phyloP scores from a whole-genome alignment of 225 moss, liverwort and hornwort genomes.

The Sphagnum tenellum region DNA sequence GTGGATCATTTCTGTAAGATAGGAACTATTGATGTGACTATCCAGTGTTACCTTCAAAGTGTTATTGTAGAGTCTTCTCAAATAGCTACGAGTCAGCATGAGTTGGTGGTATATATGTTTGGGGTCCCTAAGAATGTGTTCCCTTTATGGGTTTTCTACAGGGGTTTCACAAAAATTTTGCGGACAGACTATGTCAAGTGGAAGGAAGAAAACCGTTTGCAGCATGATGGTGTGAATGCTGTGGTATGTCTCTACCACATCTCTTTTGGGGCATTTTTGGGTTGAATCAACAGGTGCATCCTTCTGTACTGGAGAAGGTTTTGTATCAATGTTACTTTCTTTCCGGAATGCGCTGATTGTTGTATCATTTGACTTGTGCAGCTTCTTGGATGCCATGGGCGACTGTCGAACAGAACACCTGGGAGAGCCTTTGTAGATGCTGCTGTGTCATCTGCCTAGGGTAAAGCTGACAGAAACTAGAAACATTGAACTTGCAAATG shows the following conservation, averaged over 20 bases:
- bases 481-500: too few species aligned
- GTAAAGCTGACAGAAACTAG: too few species aligned
- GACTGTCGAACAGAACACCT: slow-evolving; percentile 20
- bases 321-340: background rate
- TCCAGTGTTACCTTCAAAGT: too few species aligned
- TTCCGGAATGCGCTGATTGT: background rate
- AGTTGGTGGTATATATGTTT: background rate
- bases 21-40: too few species aligned
- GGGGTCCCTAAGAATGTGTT: background rate
- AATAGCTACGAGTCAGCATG: background rate
- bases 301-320: background rate
- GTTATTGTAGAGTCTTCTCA: too few species aligned
- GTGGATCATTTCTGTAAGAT: background rate
- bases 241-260: slow-evolving; percentile 28
- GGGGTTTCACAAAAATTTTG: slow-evolving; percentile 87
- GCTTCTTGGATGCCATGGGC: slow-evolving; percentile 78
- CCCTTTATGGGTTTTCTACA: slow-evolving; percentile 4
- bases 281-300: background rate
- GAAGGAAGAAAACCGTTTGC: slow-evolving; percentile 76
- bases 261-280: background rate
- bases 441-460: slow-evolving; percentile 9
- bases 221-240: slow-evolving; percentile 68
- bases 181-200: slow-evolving; percentile 77
- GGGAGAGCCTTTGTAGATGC: slow-evolving; percentile 75
- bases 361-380: slow-evolving; percentile 12